These are phyloP conservation scores for Zelopaecilomyces penicillatus DNA, from an alignment of 2,329 filamentous ascomycete species.

Conservation along the genomic window DNA sequence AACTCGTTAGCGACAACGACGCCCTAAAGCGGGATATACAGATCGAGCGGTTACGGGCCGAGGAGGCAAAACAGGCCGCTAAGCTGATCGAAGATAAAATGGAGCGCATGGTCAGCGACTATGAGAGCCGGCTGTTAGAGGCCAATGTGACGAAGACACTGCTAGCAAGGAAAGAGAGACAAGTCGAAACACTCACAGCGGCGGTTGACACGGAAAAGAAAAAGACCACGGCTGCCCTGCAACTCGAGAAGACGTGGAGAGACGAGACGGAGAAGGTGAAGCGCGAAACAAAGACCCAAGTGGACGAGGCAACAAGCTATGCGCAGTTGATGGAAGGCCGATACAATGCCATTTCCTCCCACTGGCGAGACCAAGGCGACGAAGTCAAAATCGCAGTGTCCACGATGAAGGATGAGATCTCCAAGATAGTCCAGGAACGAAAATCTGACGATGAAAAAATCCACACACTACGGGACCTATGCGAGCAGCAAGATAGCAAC, in stretches of 20 bases:
- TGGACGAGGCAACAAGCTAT: constrained; percentile 57
- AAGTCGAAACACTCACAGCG: constrained; percentile 59
- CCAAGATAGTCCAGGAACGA: constrained; percentile 45
- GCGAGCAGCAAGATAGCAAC: constrained; percentile 65
- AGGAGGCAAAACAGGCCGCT: constrained; percentile 62
- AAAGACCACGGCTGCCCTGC: constrained; percentile 50
- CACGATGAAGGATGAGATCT: constrained; percentile 45
- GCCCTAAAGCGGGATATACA: constrained; percentile 64
- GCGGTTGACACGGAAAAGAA: constrained; percentile 57
- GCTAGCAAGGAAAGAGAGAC: constrained; percentile 64
- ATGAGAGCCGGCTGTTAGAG: constrained; percentile 61
- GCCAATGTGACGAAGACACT: constrained; percentile 63
- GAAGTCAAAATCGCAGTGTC: constrained; percentile 46
- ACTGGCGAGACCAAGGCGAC: constrained; percentile 59
- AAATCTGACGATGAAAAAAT: constrained; percentile 55
- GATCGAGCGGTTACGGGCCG: constrained; percentile 55
- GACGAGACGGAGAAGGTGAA: constrained; percentile 55
- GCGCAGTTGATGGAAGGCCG: constrained; percentile 62
- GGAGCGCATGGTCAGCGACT: constrained; percentile 58
- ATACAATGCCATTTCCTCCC: constrained; percentile 57
- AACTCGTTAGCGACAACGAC: constrained; percentile 73
- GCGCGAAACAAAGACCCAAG: constrained; percentile 50
- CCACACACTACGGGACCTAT: constrained; percentile 56
- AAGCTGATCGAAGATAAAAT: constrained; percentile 64
- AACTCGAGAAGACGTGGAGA: constrained; percentile 53